These are phyloP conservation scores for Ceratocystis cubensis DNA, from an alignment of 2,329 filamentous ascomycete genomes.

Conservation along the genomic window DNA sequence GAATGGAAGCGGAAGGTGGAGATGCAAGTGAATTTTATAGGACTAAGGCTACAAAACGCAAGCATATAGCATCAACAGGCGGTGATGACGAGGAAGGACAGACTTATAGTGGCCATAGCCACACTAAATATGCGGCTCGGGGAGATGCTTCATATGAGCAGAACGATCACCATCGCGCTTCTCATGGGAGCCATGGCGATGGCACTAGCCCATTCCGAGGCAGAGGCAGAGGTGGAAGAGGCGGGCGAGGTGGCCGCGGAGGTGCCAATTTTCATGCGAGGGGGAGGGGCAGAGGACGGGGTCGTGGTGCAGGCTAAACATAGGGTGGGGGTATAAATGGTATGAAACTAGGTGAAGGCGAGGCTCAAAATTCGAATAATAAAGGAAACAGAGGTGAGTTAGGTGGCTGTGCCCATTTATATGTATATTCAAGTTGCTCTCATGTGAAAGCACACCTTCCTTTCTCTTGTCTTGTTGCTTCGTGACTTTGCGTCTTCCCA, in stretches of 20 bases:
- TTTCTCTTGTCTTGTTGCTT: background rate
- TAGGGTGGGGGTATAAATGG: background rate
- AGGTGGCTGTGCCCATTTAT: too few relatives aligned
- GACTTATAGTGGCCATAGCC: slow-evolving; percentile 31
- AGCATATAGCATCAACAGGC: slow-evolving; percentile 33
- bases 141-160: slow-evolving; percentile 23
- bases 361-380: too few relatives aligned
- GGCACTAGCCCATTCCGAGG: slow-evolving; percentile 32
- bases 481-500: background rate
- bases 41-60: slow-evolving; percentile 48
- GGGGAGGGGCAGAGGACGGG: slow-evolving; percentile 30
- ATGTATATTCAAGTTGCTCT: too few relatives aligned
- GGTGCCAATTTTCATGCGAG: slow-evolving; percentile 29
- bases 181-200: slow-evolving; percentile 31
- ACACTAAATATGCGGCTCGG: slow-evolving; percentile 27
- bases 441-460: too few relatives aligned
- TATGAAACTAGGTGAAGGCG: background rate
- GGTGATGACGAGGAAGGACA: slow-evolving; percentile 9
- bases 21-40: slow-evolving; percentile 50
- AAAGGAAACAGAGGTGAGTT: too few relatives aligned
- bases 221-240: slow-evolving; percentile 34
- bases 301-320: slow-evolving; percentile 34
- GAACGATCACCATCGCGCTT: slow-evolving; percentile 27
- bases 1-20: slow-evolving; percentile 60
- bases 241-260: slow-evolving; percentile 4